Base-by-base conservation (phyloP, 495 filamentous ascomycete species). In the Trichoderma parareesei region DNA sequence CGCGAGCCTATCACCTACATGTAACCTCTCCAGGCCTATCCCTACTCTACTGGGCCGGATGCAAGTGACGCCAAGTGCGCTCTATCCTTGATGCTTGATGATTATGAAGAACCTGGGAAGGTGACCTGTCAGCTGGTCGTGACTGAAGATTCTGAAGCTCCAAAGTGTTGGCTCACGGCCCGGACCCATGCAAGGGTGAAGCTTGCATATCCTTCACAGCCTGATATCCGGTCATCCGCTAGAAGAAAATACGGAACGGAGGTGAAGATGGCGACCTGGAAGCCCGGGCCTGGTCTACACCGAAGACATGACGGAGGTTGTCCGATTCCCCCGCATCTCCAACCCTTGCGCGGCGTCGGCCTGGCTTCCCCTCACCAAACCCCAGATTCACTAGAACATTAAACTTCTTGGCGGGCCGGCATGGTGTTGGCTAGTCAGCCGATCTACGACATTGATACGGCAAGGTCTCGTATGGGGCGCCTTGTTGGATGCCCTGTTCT, bases 311-410 rank as follows among this genome's bases (percentile, higher is more conserved):
- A 14, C 53, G 53, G 53, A 37, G 33, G 53, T 35, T 57, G 53
- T 57, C 53, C 53, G 53, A 57, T 49, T 9, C 53, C 53, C 44
- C 53, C 53, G 27, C 53, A 33, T 57, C 53, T 57, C 53, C 53
- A 57, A 57, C 20, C 18, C 46, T 16, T 49, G 6, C 44, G 1
- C 5, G 13, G 11, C 44, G 11, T 18, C 44, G n/a, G 44, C n/a
- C 11, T 14, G 7, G 53, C 53, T 57, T 57, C 53, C 53, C 53
- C 53, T 57, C 46, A 49, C 46, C 18, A 20, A 9, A 6, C 53
- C 53, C 53, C 53, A 33, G 53, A 57, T 57, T 57, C 35, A 57
- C 16, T 57, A 57, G 33, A 57, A 6, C 5, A 14, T 57, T 57
- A 57, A 14, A 33, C 53, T 57, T 27, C 53, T 57, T 57, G 53